phyloP scores from a whole-genome alignment of 495 filamentous ascomycete genomes.

The Choiromyces venosus region DNA sequence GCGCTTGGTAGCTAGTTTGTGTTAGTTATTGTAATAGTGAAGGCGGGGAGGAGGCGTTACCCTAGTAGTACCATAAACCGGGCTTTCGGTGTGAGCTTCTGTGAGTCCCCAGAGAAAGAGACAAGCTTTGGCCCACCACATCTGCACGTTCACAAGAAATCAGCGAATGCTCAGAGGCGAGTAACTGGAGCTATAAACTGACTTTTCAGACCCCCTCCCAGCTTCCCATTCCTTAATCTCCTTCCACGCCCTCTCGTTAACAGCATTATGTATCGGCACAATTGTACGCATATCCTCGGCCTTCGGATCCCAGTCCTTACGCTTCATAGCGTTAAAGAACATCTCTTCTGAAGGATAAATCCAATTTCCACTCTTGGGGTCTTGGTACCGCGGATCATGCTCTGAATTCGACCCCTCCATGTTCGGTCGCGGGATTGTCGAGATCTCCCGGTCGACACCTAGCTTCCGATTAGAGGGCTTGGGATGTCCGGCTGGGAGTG shows the following conservation, averaged over 20 bases:
- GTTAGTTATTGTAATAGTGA: neutral
- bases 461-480: conserved; percentile 37
- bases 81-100: conserved; percentile 72
- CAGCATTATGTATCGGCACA: conserved; percentile 96
- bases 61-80: conserved; percentile 74
- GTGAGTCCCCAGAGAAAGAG: conserved; percentile 72
- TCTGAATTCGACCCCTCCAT: conserved; percentile 42
- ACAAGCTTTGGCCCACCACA: conserved; percentile 79
- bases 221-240: conserved; percentile 82
- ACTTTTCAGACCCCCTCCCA: conserved; percentile 54
- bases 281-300: conserved; percentile 76
- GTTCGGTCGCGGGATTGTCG: conserved; percentile 67
- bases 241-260: conserved; percentile 82
- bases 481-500: conserved; percentile 43
- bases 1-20: conserved; percentile 60
- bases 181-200: conserved; percentile 29
- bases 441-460: conserved; percentile 64
- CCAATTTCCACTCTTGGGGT: conserved; percentile 66
- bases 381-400: conserved; percentile 38
- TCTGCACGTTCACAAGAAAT: conserved; percentile 36
- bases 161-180: neutral
- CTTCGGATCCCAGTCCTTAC: conserved; percentile 61
- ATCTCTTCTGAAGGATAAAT: conserved; percentile 92
- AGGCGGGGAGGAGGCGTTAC: conserved; percentile 5
- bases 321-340: conserved; percentile 91